Base-by-base conservation (phyloP, 441 rosid genomes). In the Gossypium gossypioides region DNA sequence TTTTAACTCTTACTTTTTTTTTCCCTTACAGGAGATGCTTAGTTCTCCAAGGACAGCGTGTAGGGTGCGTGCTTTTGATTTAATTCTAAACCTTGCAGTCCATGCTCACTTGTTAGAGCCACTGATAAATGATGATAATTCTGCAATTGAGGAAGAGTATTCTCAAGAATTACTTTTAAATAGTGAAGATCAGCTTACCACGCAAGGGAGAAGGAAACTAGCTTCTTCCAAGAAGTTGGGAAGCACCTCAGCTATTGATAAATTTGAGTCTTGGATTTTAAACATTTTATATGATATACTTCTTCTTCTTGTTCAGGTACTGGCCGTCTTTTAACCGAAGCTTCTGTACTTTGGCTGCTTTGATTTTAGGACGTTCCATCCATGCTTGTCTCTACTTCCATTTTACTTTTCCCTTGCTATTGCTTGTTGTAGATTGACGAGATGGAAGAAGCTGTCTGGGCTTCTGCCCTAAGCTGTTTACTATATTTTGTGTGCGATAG, bases 271-370 rank as follows among this genome's bases (percentile, higher is more conserved):
- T 67, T 96, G 98, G 99, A 91, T 96, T 75, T 80, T 93, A 67
- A 90, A 87, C 79, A 96, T 96, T 79, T 79, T 96, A 68, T 87
- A 85, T 74, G 98, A 93, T 81, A 87, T 88, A 75, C 98, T 96
- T 77, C 92, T 96, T 70, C 88, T 91, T 82, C 97, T 96, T 65
- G 97, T 96, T 83, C 99, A 93, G 98, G 98, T 96, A 83, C 69
- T 51, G 54, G 18, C 48, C 1, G 18, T 18, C 48, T 9, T 68
- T 52, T 4, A 68, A 8, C 59, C 29, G 25, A 51, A 51, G 60
- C 72, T 52, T 51, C 27, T 68, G 72, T 15, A 52, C 2, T 27
- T 52, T 68, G 48, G 34, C 51, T 37, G 37, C 62, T 37, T 69
- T 59, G 7, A 42, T 44, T 40, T 60, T 59, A 44, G 44, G 50